Evolutionary conservation across 176 grass and related monocot genomes (phyloP).

Genomic region (Alloteropsis semialata): DNA sequence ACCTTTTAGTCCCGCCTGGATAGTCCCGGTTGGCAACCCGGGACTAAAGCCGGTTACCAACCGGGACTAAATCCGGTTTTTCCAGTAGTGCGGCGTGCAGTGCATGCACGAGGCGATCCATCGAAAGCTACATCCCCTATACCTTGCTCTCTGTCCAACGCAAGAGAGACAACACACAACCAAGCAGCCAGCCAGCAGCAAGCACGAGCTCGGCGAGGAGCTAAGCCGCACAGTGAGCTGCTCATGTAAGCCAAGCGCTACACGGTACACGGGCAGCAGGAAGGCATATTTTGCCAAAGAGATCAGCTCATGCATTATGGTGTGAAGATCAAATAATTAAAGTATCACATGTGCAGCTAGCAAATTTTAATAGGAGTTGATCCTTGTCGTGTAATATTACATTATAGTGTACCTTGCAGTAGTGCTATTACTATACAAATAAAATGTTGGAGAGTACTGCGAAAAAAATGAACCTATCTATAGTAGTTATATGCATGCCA

Average conservation of each 20-base stretch:
- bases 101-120: background rate
- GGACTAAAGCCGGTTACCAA: too few species aligned
- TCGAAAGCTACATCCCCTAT: conserved; percentile 12
- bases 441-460: background rate
- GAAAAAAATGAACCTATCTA: background rate
- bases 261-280: conserved; percentile 15
- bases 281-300: background rate
- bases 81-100: too few species aligned
- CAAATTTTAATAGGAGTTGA: background rate
- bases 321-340: background rate
- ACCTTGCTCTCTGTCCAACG: background rate
- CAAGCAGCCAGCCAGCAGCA: conserved; percentile 11
- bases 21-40: too few species aligned
- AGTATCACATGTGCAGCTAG: background rate
- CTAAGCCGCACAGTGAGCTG: conserved; percentile 8
- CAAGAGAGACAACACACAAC: background rate
- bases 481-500: background rate
- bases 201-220: conserved; percentile 20
- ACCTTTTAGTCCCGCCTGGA: too few species aligned
- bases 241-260: conserved; percentile 31
- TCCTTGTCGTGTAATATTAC: background rate
- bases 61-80: too few species aligned
- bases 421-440: background rate
- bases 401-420: background rate
- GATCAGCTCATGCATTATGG: background rate